Evolutionary conservation across 2,329 filamentous ascomycete species (phyloP).

Genomic region (Seiridium unicorne): DNA sequence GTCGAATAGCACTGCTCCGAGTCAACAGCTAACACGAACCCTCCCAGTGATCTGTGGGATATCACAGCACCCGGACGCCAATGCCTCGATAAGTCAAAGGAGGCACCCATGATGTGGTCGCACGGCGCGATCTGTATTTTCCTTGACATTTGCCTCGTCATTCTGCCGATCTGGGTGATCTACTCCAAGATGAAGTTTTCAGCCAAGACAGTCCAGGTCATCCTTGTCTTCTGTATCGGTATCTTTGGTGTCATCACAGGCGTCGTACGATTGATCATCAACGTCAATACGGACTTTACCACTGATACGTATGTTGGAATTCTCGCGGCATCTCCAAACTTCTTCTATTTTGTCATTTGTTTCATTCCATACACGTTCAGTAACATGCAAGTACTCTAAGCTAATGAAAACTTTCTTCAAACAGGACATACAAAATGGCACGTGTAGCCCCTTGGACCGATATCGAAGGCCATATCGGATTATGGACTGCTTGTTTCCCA

Average conservation of each 20-base stretch:
- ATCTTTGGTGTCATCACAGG: slow-evolving; percentile 35
- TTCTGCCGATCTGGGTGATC: slow-evolving; percentile 36
- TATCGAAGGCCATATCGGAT: slow-evolving; percentile 5
- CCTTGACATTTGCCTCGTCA: slow-evolving; percentile 32
- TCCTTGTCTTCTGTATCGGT: slow-evolving; percentile 36
- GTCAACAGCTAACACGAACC: neutral
- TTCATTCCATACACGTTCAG: neutral
- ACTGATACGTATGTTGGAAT: slow-evolving; percentile 18
- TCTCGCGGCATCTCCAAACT: too few relatives aligned
- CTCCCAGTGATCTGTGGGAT: slow-evolving; percentile 2
- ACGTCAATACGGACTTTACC: slow-evolving; percentile 28
- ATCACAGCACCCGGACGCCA: neutral
- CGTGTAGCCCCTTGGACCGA: slow-evolving; percentile 4
- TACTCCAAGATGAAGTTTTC: slow-evolving; percentile 34
- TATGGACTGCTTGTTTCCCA: slow-evolving; percentile 5
- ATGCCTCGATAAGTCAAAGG: slow-evolving; percentile 4
- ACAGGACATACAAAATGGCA: slow-evolving; percentile 6
- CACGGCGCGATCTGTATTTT: slow-evolving; percentile 7
- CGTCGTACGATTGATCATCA: slow-evolving; percentile 34
- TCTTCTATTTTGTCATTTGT: neutral
- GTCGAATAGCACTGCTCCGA: neutral
- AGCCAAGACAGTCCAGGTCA: slow-evolving; percentile 29
- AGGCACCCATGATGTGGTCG: slow-evolving; percentile 5
- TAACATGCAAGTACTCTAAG: neutral
- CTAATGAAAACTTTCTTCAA: neutral